These are phyloP conservation scores for Tolypocladium album DNA, from an alignment of 2,329 filamentous ascomycete genomes.

Conservation along the genomic window DNA sequence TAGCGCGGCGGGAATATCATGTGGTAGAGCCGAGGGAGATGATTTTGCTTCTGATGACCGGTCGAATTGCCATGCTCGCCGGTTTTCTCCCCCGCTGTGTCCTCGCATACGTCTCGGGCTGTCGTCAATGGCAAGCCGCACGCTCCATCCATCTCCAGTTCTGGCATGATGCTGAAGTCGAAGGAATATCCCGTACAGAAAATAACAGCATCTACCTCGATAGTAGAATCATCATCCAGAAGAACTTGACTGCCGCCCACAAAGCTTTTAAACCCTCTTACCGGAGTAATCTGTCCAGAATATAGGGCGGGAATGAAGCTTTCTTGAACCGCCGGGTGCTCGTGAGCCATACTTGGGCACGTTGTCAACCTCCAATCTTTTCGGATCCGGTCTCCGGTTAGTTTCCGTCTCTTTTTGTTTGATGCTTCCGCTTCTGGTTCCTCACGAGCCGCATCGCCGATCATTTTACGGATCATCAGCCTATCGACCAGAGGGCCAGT, in stretches of 20 bases:
- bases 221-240: slow-evolving; percentile 16
- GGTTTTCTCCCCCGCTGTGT: neutral
- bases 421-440: neutral
- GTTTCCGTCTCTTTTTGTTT: neutral
- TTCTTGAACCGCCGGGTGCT: slow-evolving; percentile 4
- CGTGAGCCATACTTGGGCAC: slow-evolving; percentile 2
- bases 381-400: neutral
- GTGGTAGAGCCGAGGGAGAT: slow-evolving; percentile 24
- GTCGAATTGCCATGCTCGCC: slow-evolving; percentile 2
- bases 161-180: slow-evolving; percentile 15
- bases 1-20: slow-evolving; percentile 29
- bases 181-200: slow-evolving; percentile 26
- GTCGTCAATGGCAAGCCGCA: neutral
- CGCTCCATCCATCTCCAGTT: slow-evolving; percentile 6
- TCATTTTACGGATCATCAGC: slow-evolving; percentile 1
- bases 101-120: neutral
- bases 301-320: neutral
- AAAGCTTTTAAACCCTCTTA: slow-evolving; percentile 7
- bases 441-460: slow-evolving; percentile 1
- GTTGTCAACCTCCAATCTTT: slow-evolving; percentile 1
- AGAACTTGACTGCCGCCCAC: slow-evolving; percentile 10
- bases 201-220: slow-evolving; percentile 22
- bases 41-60: slow-evolving; percentile 3
- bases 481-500: neutral
- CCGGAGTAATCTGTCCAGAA: neutral